phyloP scores from a whole-genome alignment of 345 rosid species.

The Jatropha curcas region DNA sequence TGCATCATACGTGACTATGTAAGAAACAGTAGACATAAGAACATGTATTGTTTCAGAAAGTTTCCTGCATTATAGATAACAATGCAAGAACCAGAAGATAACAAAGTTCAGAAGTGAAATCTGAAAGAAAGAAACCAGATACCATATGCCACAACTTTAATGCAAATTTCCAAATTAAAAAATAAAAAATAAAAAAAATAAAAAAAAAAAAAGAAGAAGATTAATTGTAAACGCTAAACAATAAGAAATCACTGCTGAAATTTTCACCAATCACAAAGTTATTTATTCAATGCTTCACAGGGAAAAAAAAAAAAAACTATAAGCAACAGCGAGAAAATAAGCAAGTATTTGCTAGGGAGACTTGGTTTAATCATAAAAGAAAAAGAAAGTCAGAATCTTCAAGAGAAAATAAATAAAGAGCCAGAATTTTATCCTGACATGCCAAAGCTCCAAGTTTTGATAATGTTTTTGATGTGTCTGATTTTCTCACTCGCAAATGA shows the following conservation, averaged over 20 bases:
- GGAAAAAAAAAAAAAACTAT: background rate
- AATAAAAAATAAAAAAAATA: too few species aligned
- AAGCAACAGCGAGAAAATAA: background rate
- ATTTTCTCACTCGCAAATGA: background rate
- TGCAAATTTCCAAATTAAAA: background rate
- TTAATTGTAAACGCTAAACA: background rate
- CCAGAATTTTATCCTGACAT: background rate
- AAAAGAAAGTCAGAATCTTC: background rate
- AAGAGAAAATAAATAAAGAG: background rate
- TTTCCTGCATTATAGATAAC: slow-evolving; percentile 55
- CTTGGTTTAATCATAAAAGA: background rate
- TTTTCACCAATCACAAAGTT: too few species aligned
- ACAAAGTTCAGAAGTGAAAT: slow-evolving; percentile 3
- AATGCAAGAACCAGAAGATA: slow-evolving; percentile 23
- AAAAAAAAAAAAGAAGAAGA: too few species aligned
- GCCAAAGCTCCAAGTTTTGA: background rate
- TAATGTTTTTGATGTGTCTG: background rate
- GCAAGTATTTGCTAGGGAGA: background rate
- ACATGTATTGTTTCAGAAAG: slow-evolving; percentile 79
- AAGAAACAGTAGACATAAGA: slow-evolving; percentile 41
- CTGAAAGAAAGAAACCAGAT: slow-evolving; percentile 5
- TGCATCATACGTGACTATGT: slow-evolving; percentile 37
- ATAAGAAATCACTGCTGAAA: background rate
- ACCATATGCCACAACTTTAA: slow-evolving; percentile 12
- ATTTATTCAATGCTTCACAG: background rate